phyloP scores from a whole-genome alignment of 2,329 filamentous ascomycete genomes.

The Podosphaera leucotricha region DNA sequence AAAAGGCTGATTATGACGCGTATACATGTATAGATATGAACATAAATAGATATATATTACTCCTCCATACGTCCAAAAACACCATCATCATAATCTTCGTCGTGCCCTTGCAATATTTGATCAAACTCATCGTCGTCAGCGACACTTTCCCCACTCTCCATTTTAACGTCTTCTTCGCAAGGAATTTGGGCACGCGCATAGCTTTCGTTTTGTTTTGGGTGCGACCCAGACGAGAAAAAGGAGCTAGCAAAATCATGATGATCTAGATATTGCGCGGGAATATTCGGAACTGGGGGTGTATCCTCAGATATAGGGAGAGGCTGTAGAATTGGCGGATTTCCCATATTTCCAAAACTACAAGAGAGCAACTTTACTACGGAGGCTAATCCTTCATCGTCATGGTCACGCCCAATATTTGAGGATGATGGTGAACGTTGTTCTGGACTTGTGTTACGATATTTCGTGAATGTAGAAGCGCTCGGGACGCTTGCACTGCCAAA shows the following conservation, averaged over 20 bases:
- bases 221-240: slow-evolving; percentile 29
- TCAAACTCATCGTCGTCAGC: slow-evolving; percentile 42
- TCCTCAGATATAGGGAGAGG: slow-evolving; percentile 42
- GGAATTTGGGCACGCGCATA: slow-evolving; percentile 33
- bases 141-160: slow-evolving; percentile 39
- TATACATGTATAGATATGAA: not conserved
- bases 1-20: not conserved
- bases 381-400: slow-evolving; percentile 67
- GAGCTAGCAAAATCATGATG: slow-evolving; percentile 33
- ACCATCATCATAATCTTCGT: slow-evolving; percentile 86
- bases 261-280: slow-evolving; percentile 57
- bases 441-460: slow-evolving; percentile 45
- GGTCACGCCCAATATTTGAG: slow-evolving; percentile 42
- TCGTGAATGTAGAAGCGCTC: slow-evolving; percentile 21
- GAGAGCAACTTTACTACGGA: slow-evolving; percentile 76
- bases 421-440: slow-evolving; percentile 60
- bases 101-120: slow-evolving; percentile 34
- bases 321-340: slow-evolving; percentile 39
- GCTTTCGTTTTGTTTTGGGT: slow-evolving; percentile 40
- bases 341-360: slow-evolving; percentile 49
- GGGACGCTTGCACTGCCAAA: slow-evolving; percentile 28
- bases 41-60: slow-evolving; percentile 18
- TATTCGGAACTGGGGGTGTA: slow-evolving; percentile 66
- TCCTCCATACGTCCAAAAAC: slow-evolving; percentile 96
- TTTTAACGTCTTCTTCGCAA: slow-evolving; percentile 39